Evolutionary conservation across 306 rosid genomes (phyloP).

Genomic region (Quercus cerris): DNA sequence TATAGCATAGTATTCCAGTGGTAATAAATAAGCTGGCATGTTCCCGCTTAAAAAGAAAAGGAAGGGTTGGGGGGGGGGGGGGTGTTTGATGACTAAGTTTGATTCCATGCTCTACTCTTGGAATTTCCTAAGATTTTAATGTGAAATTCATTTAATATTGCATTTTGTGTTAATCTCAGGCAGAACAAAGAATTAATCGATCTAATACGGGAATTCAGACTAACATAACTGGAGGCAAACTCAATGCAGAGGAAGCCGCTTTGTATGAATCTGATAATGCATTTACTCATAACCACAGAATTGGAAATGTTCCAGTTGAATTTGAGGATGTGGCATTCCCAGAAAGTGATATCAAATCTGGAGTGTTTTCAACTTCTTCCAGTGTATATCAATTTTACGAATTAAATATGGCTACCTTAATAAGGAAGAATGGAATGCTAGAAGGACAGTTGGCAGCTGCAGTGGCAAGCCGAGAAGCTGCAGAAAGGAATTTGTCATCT

Average conservation of each 20-base stretch:
- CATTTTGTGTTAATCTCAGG: constrained; percentile 40
- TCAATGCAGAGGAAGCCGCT: constrained; percentile 41
- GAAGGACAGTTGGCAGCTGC: constrained; percentile 87
- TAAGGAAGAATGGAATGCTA: constrained; percentile 67
- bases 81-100: not conserved
- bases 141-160: not conserved
- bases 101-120: not conserved
- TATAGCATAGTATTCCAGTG: not conserved
- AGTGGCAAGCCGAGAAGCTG: constrained; percentile 65
- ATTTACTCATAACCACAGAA: constrained; percentile 39
- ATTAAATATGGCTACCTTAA: constrained; percentile 58
- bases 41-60: too few species aligned
- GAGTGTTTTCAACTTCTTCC: constrained; percentile 51
- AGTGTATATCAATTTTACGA: constrained; percentile 68
- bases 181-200: constrained; percentile 40
- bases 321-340: constrained; percentile 38
- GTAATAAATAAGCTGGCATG: not conserved
- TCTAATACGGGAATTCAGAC: constrained; percentile 40
- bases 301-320: constrained; percentile 41
- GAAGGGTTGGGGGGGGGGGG: not conserved
- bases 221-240: constrained; percentile 42
- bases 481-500: constrained; percentile 65
- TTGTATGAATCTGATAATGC: constrained; percentile 47
- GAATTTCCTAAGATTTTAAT: not conserved
- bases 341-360: constrained; percentile 50